Evolutionary conservation across 352 stramenopile genomes (phyloP).

Genomic region (Phytophthora pini): DNA sequence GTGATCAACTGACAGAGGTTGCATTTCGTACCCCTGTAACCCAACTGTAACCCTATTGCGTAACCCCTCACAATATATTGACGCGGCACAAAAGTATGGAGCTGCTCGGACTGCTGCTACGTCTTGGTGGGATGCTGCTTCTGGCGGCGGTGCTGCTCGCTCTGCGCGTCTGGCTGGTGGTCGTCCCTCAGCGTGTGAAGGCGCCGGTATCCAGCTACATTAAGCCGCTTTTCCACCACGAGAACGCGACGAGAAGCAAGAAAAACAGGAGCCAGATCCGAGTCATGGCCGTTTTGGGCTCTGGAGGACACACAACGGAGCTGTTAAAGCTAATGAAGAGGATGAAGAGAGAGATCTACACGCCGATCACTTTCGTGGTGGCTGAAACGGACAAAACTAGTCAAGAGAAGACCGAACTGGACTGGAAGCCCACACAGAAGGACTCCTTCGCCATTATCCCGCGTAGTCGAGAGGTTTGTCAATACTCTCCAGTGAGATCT

Average conservation of each 20-base stretch:
- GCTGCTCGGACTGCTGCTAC: slow-evolving; percentile 28
- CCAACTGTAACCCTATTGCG: neutral
- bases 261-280: slow-evolving; percentile 33
- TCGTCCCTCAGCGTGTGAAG: slow-evolving; percentile 37
- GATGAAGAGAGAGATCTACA: slow-evolving; percentile 81
- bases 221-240: slow-evolving; percentile 25
- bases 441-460: slow-evolving; percentile 88
- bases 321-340: slow-evolving; percentile 94
- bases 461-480: slow-evolving; percentile 87
- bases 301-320: slow-evolving; percentile 94
- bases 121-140: slow-evolving; percentile 19
- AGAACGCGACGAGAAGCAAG: slow-evolving; percentile 12
- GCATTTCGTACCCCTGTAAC: slow-evolving; percentile 19
- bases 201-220: slow-evolving; percentile 24
- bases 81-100: slow-evolving; percentile 33
- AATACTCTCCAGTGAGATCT: neutral
- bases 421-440: slow-evolving; percentile 54
- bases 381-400: slow-evolving; percentile 94
- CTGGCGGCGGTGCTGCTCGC: slow-evolving; percentile 28
- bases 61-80: slow-evolving; percentile 4
- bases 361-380: slow-evolving; percentile 90
- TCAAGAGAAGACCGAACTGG: slow-evolving; percentile 69
- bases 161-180: slow-evolving; percentile 40
- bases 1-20: slow-evolving; percentile 14
- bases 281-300: slow-evolving; percentile 87